Percentiles rank a stretch among this genome's conserved stretches.
These are phyloP conservation scores for Fusarium protoensiforme DNA, from an alignment of 2,329 filamentous ascomycete genomes.

Conservation along the genomic window DNA sequence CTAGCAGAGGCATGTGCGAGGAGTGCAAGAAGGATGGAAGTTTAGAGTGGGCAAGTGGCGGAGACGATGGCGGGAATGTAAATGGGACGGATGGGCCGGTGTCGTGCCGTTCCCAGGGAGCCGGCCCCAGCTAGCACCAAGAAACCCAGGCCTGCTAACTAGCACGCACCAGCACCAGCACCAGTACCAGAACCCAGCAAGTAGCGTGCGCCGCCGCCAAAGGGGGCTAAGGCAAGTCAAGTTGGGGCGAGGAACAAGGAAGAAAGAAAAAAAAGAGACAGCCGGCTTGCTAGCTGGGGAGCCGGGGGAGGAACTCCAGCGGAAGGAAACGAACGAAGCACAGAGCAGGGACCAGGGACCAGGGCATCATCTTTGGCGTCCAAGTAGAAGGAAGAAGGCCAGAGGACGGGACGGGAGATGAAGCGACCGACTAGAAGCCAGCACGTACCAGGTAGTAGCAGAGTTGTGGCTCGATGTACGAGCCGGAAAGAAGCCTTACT, in stretches of 20 bases:
- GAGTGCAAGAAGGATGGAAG: conserved; percentile 39
- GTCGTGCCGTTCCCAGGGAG: conserved; percentile 53
- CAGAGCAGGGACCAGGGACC: conserved; percentile 3
- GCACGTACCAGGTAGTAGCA: conserved; percentile 30
- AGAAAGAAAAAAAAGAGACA: not conserved
- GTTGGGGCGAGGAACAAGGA: not conserved
- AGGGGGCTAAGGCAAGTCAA: not conserved
- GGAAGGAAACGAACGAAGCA: conserved; percentile 11
- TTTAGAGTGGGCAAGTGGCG: conserved; percentile 42
- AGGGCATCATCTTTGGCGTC: conserved; percentile 22
- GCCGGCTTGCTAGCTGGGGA: not conserved
- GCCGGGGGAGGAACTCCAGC: not conserved
- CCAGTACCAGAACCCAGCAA: not conserved
- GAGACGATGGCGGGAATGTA: conserved; percentile 50
- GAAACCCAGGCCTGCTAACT: conserved; percentile 8
- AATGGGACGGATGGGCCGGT: conserved; percentile 52
- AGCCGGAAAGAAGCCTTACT: conserved; percentile 9
- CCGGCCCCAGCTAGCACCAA: conserved; percentile 44
- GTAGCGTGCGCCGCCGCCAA: not conserved
- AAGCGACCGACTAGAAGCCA: conserved; percentile 19
- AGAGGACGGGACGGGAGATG: conserved; percentile 22
- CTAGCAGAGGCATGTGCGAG: conserved; percentile 22
- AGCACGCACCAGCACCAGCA: not conserved
- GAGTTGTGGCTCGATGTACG: conserved; percentile 5
- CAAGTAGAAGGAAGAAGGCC: conserved; percentile 27